These are phyloP conservation scores for Aureobasidium uvarum DNA, from an alignment of 2,329 filamentous ascomycete species.

Conservation along the genomic window DNA sequence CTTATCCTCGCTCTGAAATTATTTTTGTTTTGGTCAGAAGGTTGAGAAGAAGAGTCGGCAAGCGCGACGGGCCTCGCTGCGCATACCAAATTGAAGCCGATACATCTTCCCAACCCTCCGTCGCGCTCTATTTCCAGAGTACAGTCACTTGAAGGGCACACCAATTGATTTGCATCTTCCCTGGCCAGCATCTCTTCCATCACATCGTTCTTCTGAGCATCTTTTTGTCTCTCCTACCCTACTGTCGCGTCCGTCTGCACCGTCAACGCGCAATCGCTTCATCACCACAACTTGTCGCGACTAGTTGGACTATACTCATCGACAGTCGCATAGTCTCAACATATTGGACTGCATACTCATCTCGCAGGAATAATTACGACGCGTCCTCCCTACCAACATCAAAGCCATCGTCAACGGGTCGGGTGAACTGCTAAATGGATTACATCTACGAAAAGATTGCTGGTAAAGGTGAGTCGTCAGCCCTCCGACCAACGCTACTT, in stretches of 20 bases:
- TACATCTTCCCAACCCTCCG: not conserved
- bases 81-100: not conserved
- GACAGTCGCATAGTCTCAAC: not conserved
- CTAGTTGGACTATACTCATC: not conserved
- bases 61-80: not conserved
- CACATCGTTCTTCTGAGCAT: conserved; percentile 1
- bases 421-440: not conserved
- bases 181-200: not conserved
- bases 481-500: not conserved
- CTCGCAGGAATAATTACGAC: not conserved
- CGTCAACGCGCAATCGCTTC: not conserved
- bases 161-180: not conserved
- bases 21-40: not conserved
- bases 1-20: not conserved
- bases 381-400: not conserved
- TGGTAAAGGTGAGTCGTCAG: not conserved
- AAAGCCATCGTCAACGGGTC: not conserved
- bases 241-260: no score
- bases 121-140: no score
- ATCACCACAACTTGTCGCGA: not conserved
- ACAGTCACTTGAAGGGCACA: not conserved
- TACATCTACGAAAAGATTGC: conserved; percentile 18
- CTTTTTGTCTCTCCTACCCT: not conserved
- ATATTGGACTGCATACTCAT: not conserved
- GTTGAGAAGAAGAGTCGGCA: not conserved